phyloP scores from a whole-genome alignment of 148 eudicot species.

The Agrostemma githago region DNA sequence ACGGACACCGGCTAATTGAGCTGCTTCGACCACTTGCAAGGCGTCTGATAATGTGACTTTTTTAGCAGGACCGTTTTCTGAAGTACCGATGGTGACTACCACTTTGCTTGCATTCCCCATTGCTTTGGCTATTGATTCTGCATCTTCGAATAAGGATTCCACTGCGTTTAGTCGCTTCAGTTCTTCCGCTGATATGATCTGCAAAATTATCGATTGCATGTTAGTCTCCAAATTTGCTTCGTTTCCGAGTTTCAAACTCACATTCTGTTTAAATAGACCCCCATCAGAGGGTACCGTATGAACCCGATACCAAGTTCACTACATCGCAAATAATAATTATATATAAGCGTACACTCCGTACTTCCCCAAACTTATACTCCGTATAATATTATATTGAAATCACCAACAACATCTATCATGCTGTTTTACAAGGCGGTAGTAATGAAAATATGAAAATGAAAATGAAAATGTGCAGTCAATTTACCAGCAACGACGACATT shows the following conservation, averaged over 20 bases:
- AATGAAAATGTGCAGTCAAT: not conserved
- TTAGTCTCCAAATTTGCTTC: not conserved
- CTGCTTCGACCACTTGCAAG: slow-evolving; percentile 63
- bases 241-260: not conserved
- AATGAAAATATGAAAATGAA: no score
- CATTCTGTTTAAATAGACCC: no score
- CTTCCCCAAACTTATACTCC: no score
- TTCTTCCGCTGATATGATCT: slow-evolving; percentile 85
- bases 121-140: slow-evolving; percentile 82
- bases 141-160: slow-evolving; percentile 57
- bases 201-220: slow-evolving; percentile 19
- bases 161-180: slow-evolving; percentile 89
- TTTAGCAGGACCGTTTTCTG: slow-evolving; percentile 57
- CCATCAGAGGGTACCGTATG: no score
- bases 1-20: slow-evolving; percentile 74
- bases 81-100: slow-evolving; percentile 70
- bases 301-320: no score
- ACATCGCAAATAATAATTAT: no score
- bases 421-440: no score
- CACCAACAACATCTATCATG: no score
- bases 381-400: no score
- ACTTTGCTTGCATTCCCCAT: slow-evolving; percentile 93
- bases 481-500: not conserved
- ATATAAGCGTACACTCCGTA: no score
- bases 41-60: slow-evolving; percentile 64